These are phyloP conservation scores for Skeletonema tropicum DNA, from an alignment of 108 stramenopile genomes.

Conservation along the genomic window DNA sequence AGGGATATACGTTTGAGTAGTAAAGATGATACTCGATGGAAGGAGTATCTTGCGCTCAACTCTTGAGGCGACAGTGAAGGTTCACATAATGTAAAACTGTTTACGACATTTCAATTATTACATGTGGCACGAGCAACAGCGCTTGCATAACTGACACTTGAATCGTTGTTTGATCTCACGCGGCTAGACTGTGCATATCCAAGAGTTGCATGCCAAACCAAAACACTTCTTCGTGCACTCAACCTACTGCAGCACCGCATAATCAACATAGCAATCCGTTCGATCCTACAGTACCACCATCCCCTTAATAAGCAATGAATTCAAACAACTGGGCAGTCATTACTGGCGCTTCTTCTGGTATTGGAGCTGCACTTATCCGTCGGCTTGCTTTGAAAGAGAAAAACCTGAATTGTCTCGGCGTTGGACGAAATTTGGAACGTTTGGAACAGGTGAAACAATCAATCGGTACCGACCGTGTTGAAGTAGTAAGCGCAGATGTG, in stretches of 20 bases:
- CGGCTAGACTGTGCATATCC: slow-evolving; percentile 75
- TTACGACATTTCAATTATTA: slow-evolving; percentile 11
- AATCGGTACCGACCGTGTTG: not conserved
- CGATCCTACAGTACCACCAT: too few species aligned
- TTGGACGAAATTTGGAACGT: slow-evolving; percentile 25
- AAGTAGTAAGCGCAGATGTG: slow-evolving; percentile 34
- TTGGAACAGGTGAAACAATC: slow-evolving; percentile 23
- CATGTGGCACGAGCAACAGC: slow-evolving; percentile 55
- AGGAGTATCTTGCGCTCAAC: slow-evolving; percentile 12
- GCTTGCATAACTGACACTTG: slow-evolving; percentile 88
- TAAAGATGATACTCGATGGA: slow-evolving; percentile 36
- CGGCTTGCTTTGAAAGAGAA: slow-evolving; percentile 31
- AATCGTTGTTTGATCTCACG: slow-evolving; percentile 60
- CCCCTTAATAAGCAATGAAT: too few species aligned
- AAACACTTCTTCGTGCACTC: too few species aligned
- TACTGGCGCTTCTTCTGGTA: slow-evolving; percentile 39
- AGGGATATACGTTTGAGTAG: slow-evolving; percentile 35
- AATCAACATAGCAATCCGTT: too few species aligned
- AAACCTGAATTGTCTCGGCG: slow-evolving; percentile 33
- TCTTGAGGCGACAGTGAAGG: slow-evolving; percentile 1
- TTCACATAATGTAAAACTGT: too few species aligned
- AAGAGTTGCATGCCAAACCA: too few species aligned
- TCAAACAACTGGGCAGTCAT: slow-evolving; percentile 40
- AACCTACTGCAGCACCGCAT: too few species aligned
- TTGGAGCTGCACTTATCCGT: slow-evolving; percentile 37